Conservation (phyloP, 495 filamentous ascomycete species). For the Cryomyces minteri region DNA sequence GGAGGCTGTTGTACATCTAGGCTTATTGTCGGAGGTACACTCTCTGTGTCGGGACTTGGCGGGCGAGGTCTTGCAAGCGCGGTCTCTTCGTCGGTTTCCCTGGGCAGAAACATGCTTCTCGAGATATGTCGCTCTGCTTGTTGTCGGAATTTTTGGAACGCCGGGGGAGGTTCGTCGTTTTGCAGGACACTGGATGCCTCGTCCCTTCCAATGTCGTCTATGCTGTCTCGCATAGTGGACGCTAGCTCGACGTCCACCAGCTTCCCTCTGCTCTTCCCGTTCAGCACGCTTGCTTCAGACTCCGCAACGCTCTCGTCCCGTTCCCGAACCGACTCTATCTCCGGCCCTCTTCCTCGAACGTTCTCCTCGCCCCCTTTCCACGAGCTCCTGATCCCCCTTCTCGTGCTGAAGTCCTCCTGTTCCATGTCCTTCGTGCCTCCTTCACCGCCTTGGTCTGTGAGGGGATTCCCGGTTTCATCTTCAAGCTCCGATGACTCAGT, state of each 20-base stretch:
- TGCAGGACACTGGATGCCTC: constrained; percentile 39
- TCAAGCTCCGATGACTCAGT: constrained; percentile 70
- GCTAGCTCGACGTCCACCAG: constrained; percentile 86
- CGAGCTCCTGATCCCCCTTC: constrained; percentile 38
- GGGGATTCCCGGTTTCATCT: constrained; percentile 28
- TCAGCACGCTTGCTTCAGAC: constrained; percentile 22
- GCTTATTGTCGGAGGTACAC: constrained; percentile 30
- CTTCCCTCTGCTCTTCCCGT: constrained; percentile 40
- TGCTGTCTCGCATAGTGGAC: constrained; percentile 29
- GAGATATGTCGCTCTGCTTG: constrained; percentile 17
- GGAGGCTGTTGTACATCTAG: constrained; percentile 29
- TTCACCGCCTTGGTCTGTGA: not conserved
- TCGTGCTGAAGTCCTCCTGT: constrained; percentile 18
- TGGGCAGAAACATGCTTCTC: constrained; percentile 20
- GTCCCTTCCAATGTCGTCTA: constrained; percentile 28
- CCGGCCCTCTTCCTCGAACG: constrained; percentile 13
- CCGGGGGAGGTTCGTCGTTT: constrained; percentile 51
- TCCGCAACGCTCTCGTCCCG: constrained; percentile 16
- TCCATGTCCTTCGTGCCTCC: not conserved
- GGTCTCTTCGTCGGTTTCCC: constrained; percentile 28
- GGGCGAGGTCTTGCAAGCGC: constrained; percentile 19
- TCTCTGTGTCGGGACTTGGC: constrained; percentile 24
- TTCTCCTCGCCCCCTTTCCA: constrained; percentile 29
- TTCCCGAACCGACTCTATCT: constrained; percentile 18
- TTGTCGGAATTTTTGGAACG: constrained; percentile 68